Evolutionary conservation across 345 rosid genomes (phyloP), one percentile per base, ranked within the genome.

Genomic region (Lepidium africanum): DNA sequence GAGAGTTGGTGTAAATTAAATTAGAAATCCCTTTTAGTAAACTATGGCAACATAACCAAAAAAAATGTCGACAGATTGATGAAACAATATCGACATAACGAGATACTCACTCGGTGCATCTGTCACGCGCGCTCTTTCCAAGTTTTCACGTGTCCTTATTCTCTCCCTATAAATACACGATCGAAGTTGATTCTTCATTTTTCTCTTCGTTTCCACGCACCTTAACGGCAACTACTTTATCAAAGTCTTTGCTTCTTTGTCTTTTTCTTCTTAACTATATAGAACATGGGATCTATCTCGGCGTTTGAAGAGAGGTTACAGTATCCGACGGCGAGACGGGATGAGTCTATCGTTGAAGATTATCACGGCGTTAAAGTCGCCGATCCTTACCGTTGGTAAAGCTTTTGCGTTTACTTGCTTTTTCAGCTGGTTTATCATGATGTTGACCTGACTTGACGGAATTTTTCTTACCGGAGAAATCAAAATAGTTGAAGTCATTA

Each of bases 371-470:
- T 87, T 27, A 76, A 77, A 69, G 69, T 90, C 46, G 45, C 88
- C 13, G 97, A 93, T 67, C 97, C 97, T 77, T 91, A 88, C 63
- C 83, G 97, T 61, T 91, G 99, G 99, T 90, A 82, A 10, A 17
- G 11, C 53, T n/a, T 46, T 39, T 65, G 7, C 23, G 49, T 40
- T 66, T 59, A 2, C 23, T 21, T 21, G 23, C 2, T 21, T 21
- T 21, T 15, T 40, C 25, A n/a, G 27, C 15, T 33, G 0, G 10
- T 25, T 57, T 1, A 35, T 48, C 45, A 51, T 46, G 55, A 30
- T 70, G 10, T 63, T 55, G 1, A 27, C 27, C 27, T 25, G 47
- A 51, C 38, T 15, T 71, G 47, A 63, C 21, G 63, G 43, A 19
- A n/a, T 48, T 48, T 25, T 45, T 55, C 42, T 56, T 23, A 19